Evolutionary conservation across 2,329 filamentous ascomycete genomes (phyloP), one percentile per base, ranked within the genome.

Genomic region (Fusarium sp.): DNA sequence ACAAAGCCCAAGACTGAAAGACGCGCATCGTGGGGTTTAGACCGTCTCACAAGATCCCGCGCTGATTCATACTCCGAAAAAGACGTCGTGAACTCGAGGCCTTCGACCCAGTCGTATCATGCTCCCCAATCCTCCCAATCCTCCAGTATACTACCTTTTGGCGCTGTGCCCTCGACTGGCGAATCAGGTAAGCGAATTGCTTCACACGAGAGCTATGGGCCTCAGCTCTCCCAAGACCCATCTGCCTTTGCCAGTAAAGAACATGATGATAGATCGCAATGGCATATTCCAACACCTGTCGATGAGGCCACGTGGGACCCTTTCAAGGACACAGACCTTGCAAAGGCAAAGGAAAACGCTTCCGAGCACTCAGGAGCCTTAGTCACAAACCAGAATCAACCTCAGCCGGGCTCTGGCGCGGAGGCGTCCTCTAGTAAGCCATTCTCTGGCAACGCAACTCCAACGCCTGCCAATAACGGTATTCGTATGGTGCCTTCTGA

Each of bases 11-110:
- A 81, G 77, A 61, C 73, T 68, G 80, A 82, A 63, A 80, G 81
- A 56, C 81, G 82, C 56, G 76, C 78, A 49, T 85, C 84, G 24
- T 86, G 83, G 84, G 80, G 79, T 49, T 63, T 84, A 74, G 75
- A 76, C 62, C 68, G 81, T 69, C 74, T 79, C 66, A 58, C 75
- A 50, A 79, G 76, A 68, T 76, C 80, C 56, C 73, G 72, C 59
- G 68, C 67, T 46, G 74, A 73, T 52, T 71, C 66, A 51, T 43
- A 62, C 40, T 44, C 66, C 55, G 67, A 64, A 50, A 66, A 63
- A 63, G 67, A 73, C 46, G 63, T 70, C 52, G 66, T 63, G 53
- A 56, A 43, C 43, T 50, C 60, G 43, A 68, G 63, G 34, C 60
- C 62, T 50, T 63, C 63, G 58, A 66, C 66, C 20, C 63, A 71